Conservation (phyloP, 805 yeast genomes). For the Metschnikowia aberdeeniae region DNA sequence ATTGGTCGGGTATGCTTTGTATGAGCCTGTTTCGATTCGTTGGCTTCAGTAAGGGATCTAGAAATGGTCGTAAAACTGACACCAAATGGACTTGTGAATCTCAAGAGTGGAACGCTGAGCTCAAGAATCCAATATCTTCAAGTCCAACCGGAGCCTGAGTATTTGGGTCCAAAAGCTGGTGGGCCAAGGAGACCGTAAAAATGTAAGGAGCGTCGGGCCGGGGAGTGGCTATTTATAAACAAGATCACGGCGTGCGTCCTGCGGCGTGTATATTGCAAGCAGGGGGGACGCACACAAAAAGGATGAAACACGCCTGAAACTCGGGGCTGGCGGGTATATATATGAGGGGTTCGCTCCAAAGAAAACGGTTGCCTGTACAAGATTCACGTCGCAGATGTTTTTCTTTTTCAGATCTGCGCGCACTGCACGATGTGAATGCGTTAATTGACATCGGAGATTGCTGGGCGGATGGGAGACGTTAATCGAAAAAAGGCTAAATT, state of each 20-base stretch:
- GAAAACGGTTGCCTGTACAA: conserved; percentile 1
- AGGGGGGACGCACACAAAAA: conserved; percentile 2
- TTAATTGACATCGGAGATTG: background rate
- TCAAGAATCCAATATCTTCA: too few species aligned
- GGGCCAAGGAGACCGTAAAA: conserved; percentile 1
- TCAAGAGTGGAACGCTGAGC: too few species aligned
- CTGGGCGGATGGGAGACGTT: too few species aligned
- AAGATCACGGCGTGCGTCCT: background rate
- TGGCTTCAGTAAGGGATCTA: too few species aligned
- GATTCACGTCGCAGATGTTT: background rate
- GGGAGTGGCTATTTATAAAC: background rate
- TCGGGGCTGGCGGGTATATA: conserved; percentile 1
- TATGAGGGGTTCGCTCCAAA: conserved; percentile 1
- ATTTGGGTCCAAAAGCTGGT: too few species aligned
- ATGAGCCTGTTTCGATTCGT: too few species aligned
- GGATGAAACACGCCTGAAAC: conserved; percentile 3
- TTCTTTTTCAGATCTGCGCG: conserved; percentile 4
- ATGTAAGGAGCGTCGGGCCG: conserved; percentile 3
- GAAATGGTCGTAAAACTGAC: too few species aligned
- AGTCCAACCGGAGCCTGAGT: background rate
- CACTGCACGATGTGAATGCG: background rate
- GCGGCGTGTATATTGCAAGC: background rate
- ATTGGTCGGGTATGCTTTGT: background rate
- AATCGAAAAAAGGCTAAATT: too few species aligned
- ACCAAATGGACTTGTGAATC: too few species aligned